These are phyloP conservation scores for Paramecium sonneborni DNA, from an alignment of 73 alveolate species.

Conservation along the genomic window DNA sequence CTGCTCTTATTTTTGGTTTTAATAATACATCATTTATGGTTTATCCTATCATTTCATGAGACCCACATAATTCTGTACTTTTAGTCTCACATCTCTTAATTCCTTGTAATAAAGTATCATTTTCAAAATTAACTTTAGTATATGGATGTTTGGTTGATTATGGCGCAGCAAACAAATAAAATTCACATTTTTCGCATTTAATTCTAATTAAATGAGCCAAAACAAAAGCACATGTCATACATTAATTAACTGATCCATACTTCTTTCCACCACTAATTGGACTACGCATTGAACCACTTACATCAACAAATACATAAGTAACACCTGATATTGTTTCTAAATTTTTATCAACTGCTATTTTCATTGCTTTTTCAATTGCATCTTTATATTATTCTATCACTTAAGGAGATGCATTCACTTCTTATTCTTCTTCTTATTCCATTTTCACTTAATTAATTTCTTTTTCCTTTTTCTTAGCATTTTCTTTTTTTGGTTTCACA, in stretches of 20 bases:
- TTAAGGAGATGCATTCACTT: background rate
- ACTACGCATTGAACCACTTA: conserved; percentile 32
- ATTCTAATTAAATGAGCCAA: background rate
- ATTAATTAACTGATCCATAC: background rate
- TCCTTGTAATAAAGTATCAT: conserved; percentile 15
- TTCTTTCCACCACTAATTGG: conserved; percentile 65
- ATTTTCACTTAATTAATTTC: background rate
- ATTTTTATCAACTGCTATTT: conserved; percentile 62
- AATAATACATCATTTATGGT: background rate
- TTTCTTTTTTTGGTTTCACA: background rate
- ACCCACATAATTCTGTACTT: background rate
- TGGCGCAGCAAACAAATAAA: background rate
- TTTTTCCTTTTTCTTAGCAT: background rate
- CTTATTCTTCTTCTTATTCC: background rate
- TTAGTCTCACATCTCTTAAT: background rate
- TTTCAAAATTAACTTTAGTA: background rate
- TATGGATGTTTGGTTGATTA: background rate
- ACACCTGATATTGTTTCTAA: background rate
- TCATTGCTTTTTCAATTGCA: conserved; percentile 53
- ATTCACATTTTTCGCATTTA: conserved; percentile 19
- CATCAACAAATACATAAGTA: background rate
- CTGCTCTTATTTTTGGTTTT: conserved; percentile 28
- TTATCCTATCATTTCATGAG: conserved; percentile 48
- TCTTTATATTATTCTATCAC: background rate
- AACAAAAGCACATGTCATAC: background rate